Evolutionary conservation across 2,329 filamentous ascomycete genomes (phyloP), one percentile per base, ranked within the genome.

Genomic region (Talaromyces sp.): DNA sequence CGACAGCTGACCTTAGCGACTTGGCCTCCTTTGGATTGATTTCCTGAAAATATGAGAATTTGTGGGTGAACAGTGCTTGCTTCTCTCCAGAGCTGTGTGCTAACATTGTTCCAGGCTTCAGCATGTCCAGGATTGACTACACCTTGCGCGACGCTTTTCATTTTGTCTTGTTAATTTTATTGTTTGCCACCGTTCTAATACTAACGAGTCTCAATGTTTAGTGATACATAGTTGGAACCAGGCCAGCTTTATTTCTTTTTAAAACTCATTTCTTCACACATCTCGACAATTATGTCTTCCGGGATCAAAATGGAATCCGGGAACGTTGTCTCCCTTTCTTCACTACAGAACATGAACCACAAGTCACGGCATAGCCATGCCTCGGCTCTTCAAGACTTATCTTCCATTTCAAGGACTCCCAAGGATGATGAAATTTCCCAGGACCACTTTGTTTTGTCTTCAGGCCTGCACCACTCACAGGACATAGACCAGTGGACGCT

Each of bases 381-480:
- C 64, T 67, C 72, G 65, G 64, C 73, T 64, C 64, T 71, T 60
- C 73, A 70, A 67, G 75, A 73, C 68, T 66, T 73, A 54, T 69
- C 73, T 68, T 74, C 72, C 66, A 69, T 75, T 67, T 71, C 75
- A 65, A 73, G 71, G 68, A 67, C 68, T 64, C 59, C 70, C 69
- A 74, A 75, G 71, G 75, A 77, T 75, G 72, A 77, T 74, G 75
- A 78, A 61, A 68, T 76, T 63, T 73, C 73, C 58, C 73, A 74
- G 67, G 75, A 76, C 70, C 72, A 65, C 64, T 75, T 75, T 64
- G 75, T 75, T 62, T 71, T 77, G 63, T 75, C 72, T 69, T 76
- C 75, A 65, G 75, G 68, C 66, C 69, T 72, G 59, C 68, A 68
- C 62, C 71, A 68, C 67, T 65, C 71, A 62, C 70, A 71, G 65